Base-by-base conservation (phyloP, 2,329 filamentous ascomycete genomes). In the Periconia sp. region DNA sequence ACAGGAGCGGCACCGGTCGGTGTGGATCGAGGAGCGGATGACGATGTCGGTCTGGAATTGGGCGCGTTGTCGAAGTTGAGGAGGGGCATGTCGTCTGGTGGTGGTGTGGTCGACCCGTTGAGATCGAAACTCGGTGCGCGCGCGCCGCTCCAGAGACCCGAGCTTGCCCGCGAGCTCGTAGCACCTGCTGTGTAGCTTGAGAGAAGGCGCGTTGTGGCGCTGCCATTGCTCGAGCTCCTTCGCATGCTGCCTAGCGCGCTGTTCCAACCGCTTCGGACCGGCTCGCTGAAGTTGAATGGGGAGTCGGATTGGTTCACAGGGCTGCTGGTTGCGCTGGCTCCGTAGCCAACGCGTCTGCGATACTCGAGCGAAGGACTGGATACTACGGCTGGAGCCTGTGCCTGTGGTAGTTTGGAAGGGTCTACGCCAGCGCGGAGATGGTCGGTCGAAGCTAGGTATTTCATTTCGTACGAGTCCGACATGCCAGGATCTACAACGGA, bases 361-460 rank as follows among this genome's bases (percentile, higher is more conserved):
- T 64, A 65, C 37, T 68, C 63, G 17, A 70, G 55, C 0, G 69
- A 62, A 9, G 70, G 70, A 23, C 57, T 71, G 35, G 62, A 50
- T 10, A 62, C 44, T 9, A 68, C 54, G 3, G 64, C 64, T 3
- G 72, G 73, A 1, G 73, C 74, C 27, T 65, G 60, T 11, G 65
- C 43, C 33, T 67, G 65, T 14, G 60, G 60, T 7, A 63, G 60
- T 42, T 64, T 69, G 11, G 73, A 64, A 6, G 77, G 76, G 54
- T 80, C 76, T 8, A 71, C 71, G 1, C 78, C 79, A 1, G 81
- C 76, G 6, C 85, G 82, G 2, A 93, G 75, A 65, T 94, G 90
- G 31, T 92, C 89, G 0, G 85, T 87, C 50, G 85, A 91, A 30
- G 88, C 88, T n/a, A 88, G 82, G 14, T 92, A 73, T 58, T 85